Percentiles rank a stretch among this genome's conserved stretches.
Conservation (phyloP, 768 basidiomycete species). For the Suillus lakei region DNA sequence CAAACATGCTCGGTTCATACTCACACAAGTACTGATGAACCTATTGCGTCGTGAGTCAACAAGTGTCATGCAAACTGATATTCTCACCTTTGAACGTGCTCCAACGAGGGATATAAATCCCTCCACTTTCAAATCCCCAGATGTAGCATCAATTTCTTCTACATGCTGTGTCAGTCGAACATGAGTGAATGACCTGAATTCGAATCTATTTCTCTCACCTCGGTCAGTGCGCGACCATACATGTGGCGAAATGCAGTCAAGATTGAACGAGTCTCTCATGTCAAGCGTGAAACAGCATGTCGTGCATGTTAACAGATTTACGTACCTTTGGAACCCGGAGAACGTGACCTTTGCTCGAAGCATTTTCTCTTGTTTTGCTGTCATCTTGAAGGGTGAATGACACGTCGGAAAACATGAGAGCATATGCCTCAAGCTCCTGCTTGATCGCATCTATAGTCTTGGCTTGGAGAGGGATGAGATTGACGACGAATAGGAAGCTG, state of each 20-base stretch:
- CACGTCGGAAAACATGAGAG: conserved; percentile 74
- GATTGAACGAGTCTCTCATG: conserved; percentile 61
- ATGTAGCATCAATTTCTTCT: conserved; percentile 59
- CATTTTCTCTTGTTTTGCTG: conserved; percentile 39
- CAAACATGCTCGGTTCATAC: conserved; percentile 26
- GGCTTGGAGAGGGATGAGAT: conserved; percentile 63
- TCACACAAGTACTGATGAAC: conserved; percentile 87
- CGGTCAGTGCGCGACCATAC: conserved; percentile 71
- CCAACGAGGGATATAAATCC: conserved; percentile 90
- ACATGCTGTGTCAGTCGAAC: conserved; percentile 55
- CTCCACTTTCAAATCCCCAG: conserved; percentile 58
- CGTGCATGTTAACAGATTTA: background rate
- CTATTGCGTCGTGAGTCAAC: conserved; percentile 44
- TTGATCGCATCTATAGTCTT: conserved; percentile 71
- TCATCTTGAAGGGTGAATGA: conserved; percentile 70
- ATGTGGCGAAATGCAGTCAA: conserved; percentile 72
- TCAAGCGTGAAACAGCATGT: background rate
- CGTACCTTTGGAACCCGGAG: conserved; percentile 72
- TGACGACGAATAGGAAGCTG: conserved; percentile 83
- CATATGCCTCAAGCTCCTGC: conserved; percentile 72
- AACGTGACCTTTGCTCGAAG: conserved; percentile 45
- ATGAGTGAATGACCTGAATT: conserved; percentile 4
- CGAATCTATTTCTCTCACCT: conserved; percentile 50
- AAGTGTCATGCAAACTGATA: conserved; percentile 20
- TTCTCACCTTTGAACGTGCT: conserved; percentile 69